Evolutionary conservation across 1,139 yeast species (phyloP).

Genomic region (Nadsonia starkeyi-henricii): DNA sequence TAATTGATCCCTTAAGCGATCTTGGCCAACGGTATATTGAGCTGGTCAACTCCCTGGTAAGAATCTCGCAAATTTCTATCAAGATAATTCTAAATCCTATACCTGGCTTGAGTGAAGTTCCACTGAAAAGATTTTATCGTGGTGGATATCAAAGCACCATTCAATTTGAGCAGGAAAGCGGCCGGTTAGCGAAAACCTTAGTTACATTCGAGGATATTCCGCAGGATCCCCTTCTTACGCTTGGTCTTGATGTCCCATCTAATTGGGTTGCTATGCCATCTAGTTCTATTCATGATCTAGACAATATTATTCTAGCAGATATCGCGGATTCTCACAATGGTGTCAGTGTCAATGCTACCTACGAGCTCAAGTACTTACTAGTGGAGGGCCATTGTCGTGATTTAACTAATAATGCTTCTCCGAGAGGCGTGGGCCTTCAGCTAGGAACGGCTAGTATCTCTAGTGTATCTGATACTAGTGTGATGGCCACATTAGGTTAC

Average conservation of each 20-base stretch:
- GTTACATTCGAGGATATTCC: constrained; percentile 33
- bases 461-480: constrained; percentile 37
- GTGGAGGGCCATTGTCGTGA: constrained; percentile 63
- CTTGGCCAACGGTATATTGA: constrained; percentile 41
- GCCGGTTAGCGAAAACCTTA: constrained; percentile 20
- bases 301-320: constrained; percentile 36
- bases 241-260: constrained; percentile 49
- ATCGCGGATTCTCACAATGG: constrained; percentile 12
- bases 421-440: constrained; percentile 40
- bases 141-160: constrained; percentile 31
- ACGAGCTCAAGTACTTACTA: constrained; percentile 36
- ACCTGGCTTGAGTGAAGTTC: constrained; percentile 29
- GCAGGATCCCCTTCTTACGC: constrained; percentile 34
- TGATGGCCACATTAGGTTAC: constrained; percentile 67
- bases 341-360: constrained; percentile 26
- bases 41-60: constrained; percentile 29
- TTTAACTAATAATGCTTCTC: constrained; percentile 24
- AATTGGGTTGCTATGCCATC: constrained; percentile 50
- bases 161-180: constrained; percentile 27
- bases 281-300: constrained; percentile 42
- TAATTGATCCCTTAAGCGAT: constrained; percentile 63
- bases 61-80: constrained; percentile 30
- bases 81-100: constrained; percentile 48
- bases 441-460: constrained; percentile 20
- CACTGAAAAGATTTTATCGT: constrained; percentile 46